Evolutionary conservation across 2,329 filamentous ascomycete species (phyloP).

Genomic region (Calonectria pteridis): DNA sequence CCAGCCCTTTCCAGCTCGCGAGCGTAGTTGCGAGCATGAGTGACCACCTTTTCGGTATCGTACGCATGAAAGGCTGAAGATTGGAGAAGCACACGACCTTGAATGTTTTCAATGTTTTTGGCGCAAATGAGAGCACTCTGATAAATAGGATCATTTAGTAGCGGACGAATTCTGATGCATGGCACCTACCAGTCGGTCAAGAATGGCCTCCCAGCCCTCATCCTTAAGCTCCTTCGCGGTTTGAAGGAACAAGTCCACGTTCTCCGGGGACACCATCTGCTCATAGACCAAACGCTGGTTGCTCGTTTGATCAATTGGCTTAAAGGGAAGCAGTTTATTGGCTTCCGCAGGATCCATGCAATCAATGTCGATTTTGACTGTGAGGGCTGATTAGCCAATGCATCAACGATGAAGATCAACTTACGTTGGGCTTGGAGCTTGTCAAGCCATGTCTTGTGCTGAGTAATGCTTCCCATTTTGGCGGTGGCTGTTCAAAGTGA

Average conservation of each 20-base stretch:
- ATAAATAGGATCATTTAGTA: too few species aligned
- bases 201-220: conserved; percentile 61
- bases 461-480: conserved; percentile 48
- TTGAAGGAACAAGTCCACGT: conserved; percentile 56
- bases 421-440: conserved; percentile 57
- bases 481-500: background rate
- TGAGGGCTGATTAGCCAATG: rapidly evolving
- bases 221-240: conserved; percentile 58
- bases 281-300: conserved; percentile 64
- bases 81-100: conserved; percentile 63
- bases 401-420: conserved; percentile 16
- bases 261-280: conserved; percentile 58
- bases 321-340: conserved; percentile 58
- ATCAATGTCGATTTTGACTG: conserved; percentile 65
- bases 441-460: conserved; percentile 54
- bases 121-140: conserved; percentile 61
- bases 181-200: conserved; percentile 56
- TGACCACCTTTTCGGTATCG: conserved; percentile 57
- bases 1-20: conserved; percentile 59
- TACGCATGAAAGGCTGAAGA: conserved; percentile 61
- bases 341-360: conserved; percentile 63
- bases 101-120: conserved; percentile 59
- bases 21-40: conserved; percentile 61
- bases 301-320: conserved; percentile 62
- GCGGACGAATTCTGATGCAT: too few species aligned